Evolutionary conservation across 2,329 filamentous ascomycete genomes (phyloP).

Genomic region (Alternaria triticimaculans): DNA sequence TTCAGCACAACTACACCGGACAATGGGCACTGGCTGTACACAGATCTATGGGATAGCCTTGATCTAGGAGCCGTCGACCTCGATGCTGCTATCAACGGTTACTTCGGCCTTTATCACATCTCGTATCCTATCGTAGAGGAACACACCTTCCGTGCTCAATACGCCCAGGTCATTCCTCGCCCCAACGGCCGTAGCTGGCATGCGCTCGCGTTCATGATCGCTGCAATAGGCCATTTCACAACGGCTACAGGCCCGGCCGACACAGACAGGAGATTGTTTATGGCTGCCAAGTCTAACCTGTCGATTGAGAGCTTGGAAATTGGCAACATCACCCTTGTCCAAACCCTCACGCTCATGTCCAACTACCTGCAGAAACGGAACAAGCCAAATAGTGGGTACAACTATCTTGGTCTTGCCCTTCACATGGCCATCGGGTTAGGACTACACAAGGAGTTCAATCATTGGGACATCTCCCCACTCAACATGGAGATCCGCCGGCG

Average conservation of each 20-base stretch:
- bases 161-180: slow-evolving; percentile 50
- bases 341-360: slow-evolving; percentile 55
- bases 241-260: neutral
- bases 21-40: neutral
- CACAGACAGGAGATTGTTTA: neutral
- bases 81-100: slow-evolving; percentile 46
- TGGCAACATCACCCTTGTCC: slow-evolving; percentile 58
- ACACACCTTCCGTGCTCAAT: slow-evolving; percentile 56
- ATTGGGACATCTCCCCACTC: slow-evolving; percentile 54
- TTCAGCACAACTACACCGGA: neutral
- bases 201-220: neutral
- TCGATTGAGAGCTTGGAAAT: slow-evolving; percentile 57
- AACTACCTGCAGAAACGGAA: slow-evolving; percentile 60
- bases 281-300: slow-evolving; percentile 51
- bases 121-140: slow-evolving; percentile 59
- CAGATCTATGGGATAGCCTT: neutral
- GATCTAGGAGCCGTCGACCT: neutral
- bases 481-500: slow-evolving; percentile 44
- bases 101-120: slow-evolving; percentile 56
- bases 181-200: slow-evolving; percentile 40
- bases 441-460: slow-evolving; percentile 59
- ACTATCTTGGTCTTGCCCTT: slow-evolving; percentile 57
- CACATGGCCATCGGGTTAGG: slow-evolving; percentile 59
- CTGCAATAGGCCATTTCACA: neutral
- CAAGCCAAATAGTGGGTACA: slow-evolving; percentile 60